Percentiles rank a stretch among this genome's conserved stretches.
Conservation (phyloP, 1,284 basidiomycete species). For the Cutaneotrichosporon dermatis region DNA sequence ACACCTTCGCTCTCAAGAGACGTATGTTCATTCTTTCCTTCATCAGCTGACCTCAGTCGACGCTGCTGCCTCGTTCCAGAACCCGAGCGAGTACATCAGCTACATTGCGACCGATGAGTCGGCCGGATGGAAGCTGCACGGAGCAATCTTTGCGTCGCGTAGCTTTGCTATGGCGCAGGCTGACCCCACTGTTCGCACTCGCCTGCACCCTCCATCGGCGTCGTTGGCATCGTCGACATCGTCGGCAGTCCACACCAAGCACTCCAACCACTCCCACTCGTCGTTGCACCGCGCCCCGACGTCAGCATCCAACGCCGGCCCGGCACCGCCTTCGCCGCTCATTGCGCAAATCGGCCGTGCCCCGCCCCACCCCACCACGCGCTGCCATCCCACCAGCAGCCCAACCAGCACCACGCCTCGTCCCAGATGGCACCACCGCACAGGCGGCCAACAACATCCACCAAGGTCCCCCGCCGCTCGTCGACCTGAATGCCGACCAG, state of each 20-base stretch:
- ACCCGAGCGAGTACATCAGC: conserved; percentile 76
- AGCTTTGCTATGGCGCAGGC: conserved; percentile 10
- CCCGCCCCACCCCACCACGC: neutral
- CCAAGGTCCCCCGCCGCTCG: neutral
- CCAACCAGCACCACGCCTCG: neutral
- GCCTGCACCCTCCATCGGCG: neutral
- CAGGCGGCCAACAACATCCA: neutral
- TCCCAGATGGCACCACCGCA: neutral
- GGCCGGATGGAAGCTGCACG: conserved; percentile 34
- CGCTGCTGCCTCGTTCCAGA: conserved; percentile 74
- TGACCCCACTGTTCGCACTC: neutral
- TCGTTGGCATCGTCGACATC: no score
- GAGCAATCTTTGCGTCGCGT: conserved; percentile 34
- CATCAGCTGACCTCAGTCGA: conserved; percentile 56
- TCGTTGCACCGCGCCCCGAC: neutral
- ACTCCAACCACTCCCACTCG: neutral
- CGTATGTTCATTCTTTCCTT: conserved; percentile 24
- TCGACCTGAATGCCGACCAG: neutral
- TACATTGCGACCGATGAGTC: conserved; percentile 66
- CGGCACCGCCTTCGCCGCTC: no score
- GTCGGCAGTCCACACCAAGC: neutral
- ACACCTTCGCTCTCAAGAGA: conserved; percentile 75
- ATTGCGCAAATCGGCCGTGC: neutral
- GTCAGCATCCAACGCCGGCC: no score
- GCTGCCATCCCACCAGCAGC: neutral